phyloP scores from a whole-genome alignment of 352 stramenopile genomes.

The Phytophthora ohioensis region DNA sequence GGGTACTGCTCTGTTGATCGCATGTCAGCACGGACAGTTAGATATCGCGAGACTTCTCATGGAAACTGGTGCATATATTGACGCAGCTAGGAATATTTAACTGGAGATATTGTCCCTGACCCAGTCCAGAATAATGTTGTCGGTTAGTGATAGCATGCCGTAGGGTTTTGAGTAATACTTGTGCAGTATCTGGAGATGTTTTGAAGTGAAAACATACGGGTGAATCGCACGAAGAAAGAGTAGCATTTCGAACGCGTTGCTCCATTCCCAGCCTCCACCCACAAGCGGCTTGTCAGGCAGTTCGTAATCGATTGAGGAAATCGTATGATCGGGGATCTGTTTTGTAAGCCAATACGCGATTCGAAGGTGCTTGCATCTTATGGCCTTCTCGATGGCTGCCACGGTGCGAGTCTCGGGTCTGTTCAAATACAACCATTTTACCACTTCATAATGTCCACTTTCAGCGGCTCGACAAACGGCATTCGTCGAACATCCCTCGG shows the following conservation, averaged over 20 bases:
- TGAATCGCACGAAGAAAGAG: constrained; percentile 8
- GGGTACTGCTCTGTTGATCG: constrained; percentile 2
- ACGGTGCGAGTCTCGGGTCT: neutral
- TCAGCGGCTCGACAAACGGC: neutral
- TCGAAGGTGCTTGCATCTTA: constrained; percentile 7
- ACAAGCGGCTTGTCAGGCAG: neutral
- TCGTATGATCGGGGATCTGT: neutral
- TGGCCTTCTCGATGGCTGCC: neutral
- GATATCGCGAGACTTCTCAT: neutral
- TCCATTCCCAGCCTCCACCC: neutral
- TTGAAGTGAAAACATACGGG: constrained; percentile 1
- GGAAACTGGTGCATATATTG: neutral
- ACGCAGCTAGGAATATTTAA: neutral
- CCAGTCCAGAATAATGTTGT: no score
- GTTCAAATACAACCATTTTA: neutral
- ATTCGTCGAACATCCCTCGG: neutral
- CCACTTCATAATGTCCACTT: neutral
- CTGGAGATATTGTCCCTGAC: no score
- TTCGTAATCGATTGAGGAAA: neutral
- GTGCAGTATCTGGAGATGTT: neutral
- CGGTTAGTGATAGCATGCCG: no score
- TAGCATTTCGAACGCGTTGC: neutral
- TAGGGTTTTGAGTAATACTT: neutral
- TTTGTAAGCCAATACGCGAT: constrained; percentile 13
- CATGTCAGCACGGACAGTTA: neutral